Evolutionary conservation across 192 early-diverging fungal genomes (phyloP).

Genomic region (Phycomyces nitens): DNA sequence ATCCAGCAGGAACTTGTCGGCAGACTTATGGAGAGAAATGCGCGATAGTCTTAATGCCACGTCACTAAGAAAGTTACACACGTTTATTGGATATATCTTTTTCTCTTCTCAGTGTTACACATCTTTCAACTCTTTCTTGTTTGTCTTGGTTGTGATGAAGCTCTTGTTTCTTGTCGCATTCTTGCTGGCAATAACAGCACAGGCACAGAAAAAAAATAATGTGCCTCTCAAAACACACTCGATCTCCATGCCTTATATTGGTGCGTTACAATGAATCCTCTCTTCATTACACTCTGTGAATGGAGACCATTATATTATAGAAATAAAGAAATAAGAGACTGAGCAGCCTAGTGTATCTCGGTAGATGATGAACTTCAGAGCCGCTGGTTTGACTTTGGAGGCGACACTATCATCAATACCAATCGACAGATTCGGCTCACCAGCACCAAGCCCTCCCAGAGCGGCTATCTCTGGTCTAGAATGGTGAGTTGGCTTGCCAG

Average conservation of each 20-base stretch:
- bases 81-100: no score
- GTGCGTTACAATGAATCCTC: no score
- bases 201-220: no score
- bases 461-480: constrained; percentile 79
- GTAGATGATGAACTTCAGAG: constrained; percentile 70
- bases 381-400: constrained; percentile 95
- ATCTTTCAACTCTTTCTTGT: no score
- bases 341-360: not conserved
- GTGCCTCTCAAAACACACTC: no score
- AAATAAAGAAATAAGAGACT: not conserved
- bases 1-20: constrained; percentile 79
- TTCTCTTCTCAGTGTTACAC: no score
- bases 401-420: constrained; percentile 85
- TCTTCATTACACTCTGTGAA: no score
- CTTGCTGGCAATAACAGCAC: no score
- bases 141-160: no score
- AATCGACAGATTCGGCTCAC: constrained; percentile 85
- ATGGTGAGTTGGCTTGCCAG: constrained; percentile 37
- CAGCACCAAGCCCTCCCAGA: constrained; percentile 69
- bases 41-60: not conserved
- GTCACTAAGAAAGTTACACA: not conserved
- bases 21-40: constrained; percentile 54
- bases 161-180: no score
- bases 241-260: no score
- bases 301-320: no score